Evolutionary conservation across 192 early-diverging fungal species (phyloP), one percentile per base, ranked within the genome.

Genomic region (Coemansia sp.): DNA sequence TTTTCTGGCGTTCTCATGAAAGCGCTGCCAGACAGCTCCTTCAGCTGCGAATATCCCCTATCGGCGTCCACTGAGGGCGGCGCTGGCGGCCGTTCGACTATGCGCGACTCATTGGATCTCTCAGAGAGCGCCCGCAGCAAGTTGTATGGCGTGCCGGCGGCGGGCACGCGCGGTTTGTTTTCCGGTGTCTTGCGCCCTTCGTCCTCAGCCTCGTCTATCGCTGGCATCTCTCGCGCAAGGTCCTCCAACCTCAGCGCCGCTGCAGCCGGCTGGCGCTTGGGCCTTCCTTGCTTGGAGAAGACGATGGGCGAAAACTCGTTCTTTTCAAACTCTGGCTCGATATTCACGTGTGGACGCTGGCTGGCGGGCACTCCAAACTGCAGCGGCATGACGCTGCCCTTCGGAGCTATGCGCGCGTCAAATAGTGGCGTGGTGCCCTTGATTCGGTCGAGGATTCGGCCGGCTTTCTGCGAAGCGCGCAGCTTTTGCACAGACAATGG

Each of bases 381-480:
- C 11, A 53, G 11, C 1, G 29, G 61, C 43, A 36, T 27, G 20
- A 47, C n/a, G 42, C 61, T 29, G 45, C 31, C 31, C n/a, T 62
- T 27, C 0, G 61, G n/a, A 22, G 24, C 57, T 27, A 22, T 64
- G 41, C 38, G 43, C 5, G 29, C 5, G 54, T 58, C 54, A 20
- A 66, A 37, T 10, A 45, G 40, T 32, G 38, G 67, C 43, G 54
- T 29, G 17, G 27, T 14, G 8, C 43, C n/a, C 53, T 66, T 82
- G 36, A 82, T 82, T 14, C 45, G 67, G 56, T 66, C 39, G 35
- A 82, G 64, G 8, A 82, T 70, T 8, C 29, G 46, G n/a, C 61
- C 38, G 6, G 79, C 74, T 1, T 71, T 70, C 37, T 56, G 59
- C 8, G 70, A 67, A 17, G 70, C 60, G 17, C 71, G 74, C 25